These are phyloP conservation scores for Calonectria pseudoreteaudii DNA, from an alignment of 2,329 filamentous ascomycete species.

Conservation along the genomic window DNA sequence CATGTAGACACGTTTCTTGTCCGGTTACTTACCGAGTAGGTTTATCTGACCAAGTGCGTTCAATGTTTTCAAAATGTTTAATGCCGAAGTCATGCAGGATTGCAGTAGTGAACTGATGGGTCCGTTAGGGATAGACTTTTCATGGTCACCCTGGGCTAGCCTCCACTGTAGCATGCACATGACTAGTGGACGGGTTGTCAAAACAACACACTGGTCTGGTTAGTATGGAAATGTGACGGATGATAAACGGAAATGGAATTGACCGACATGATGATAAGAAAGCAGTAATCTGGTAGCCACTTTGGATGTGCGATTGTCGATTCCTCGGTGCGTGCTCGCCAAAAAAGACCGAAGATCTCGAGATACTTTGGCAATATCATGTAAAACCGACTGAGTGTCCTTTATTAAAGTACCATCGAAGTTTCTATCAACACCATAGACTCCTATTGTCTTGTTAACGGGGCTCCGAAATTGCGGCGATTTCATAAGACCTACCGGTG, in stretches of 20 bases:
- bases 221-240: not conserved
- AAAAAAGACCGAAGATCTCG: not conserved
- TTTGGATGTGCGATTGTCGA: constrained; percentile 7
- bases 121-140: not conserved
- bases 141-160: not conserved
- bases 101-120: constrained; percentile 6
- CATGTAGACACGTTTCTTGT: not conserved
- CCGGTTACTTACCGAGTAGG: not conserved
- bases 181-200: constrained; percentile 9
- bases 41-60: not conserved
- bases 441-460: not conserved
- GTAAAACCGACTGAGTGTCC: constrained; percentile 14
- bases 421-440: constrained; percentile 18
- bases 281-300: not conserved
- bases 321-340: not conserved
- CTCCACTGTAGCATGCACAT: constrained; percentile 1
- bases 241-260: not conserved
- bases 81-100: not conserved
- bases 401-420: constrained; percentile 17
- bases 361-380: constrained; percentile 1
- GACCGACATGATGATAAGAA: constrained; percentile 6
- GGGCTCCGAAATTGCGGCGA: not conserved
- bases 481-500: not conserved
- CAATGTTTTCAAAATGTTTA: constrained; percentile 10
- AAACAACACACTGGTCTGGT: constrained; percentile 3